Conservation (phyloP, 257 asterid species). For the Hygrophila difformis region DNA sequence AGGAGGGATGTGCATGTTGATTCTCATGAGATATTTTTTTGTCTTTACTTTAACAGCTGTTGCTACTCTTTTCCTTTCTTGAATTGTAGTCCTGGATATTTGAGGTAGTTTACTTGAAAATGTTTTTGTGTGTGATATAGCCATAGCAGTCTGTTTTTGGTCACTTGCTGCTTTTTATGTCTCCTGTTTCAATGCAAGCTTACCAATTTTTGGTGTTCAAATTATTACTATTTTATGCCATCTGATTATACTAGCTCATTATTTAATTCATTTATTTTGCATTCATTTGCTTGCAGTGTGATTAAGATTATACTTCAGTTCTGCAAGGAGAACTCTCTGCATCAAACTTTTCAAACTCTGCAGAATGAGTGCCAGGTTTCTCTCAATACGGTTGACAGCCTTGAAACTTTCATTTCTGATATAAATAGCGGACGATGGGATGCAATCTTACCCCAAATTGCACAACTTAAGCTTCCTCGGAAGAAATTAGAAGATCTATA, state of each 20-base stretch:
- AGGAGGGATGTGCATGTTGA: neutral
- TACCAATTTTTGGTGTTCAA: neutral
- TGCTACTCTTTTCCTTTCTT: constrained; percentile 1
- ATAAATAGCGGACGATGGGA: constrained; percentile 98
- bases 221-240: too few relatives aligned
- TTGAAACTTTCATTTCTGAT: constrained; percentile 80
- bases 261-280: neutral
- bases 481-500: constrained; percentile 88
- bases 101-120: constrained; percentile 5
- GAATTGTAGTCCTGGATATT: neutral
- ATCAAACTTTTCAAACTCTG: constrained; percentile 75
- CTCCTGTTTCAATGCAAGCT: neutral
- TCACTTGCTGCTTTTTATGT: neutral
- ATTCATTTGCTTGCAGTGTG: constrained; percentile 46
- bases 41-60: neutral
- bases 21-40: constrained; percentile 2
- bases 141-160: neutral
- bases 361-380: constrained; percentile 98
- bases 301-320: constrained; percentile 94
- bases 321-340: constrained; percentile 95
- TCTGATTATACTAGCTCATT: neutral
- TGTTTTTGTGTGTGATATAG: neutral
- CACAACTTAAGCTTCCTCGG: constrained; percentile 90
- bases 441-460: constrained; percentile 90
- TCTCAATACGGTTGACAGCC: constrained; percentile 90